Evolutionary conservation across 345 rosid genomes (phyloP), one percentile per base, ranked within the genome.

Genomic region (Hibiscus tridactylites): DNA sequence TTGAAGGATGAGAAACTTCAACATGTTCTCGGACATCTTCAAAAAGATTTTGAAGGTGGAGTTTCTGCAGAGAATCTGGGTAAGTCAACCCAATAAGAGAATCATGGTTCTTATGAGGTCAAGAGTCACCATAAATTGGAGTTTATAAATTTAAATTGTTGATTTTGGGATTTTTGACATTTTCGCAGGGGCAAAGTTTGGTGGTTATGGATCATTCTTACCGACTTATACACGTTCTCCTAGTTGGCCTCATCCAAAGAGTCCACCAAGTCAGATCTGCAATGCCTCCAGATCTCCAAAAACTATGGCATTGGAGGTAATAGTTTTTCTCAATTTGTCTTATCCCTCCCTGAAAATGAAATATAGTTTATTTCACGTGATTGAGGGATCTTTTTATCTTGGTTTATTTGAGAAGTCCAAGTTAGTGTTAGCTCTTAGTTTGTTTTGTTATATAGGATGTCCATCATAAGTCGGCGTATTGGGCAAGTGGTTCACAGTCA

Each of bases 121-220:
- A 77, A 63, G 74, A 77, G 58, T 65, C 73, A 58, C 65, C 76
- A 31, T 67, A 71, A 62, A 57, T 74, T 77, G 81, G 73, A 74
- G 72, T 68, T 65, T 66, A 72, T 75, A 24, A 64, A 65, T 65
- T 54, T 62, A 69, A 67, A 76, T 79, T 78, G 61, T 74, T 77
- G 65, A 54, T 52, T 71, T 81, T 19, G 71, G 52, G 54, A 24
- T 39, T 54, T 65, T 83, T 72, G 66, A 72, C 72, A 65, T 83
- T 42, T 71, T 75, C 76, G 70, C 88, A 96, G 99, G 99, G 74
- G 83, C 99, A 47, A 92, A 88, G 78, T 92, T 76, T 88, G 99
- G 98, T 79, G 97, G 96, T 53, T 96, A 96, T 77, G 99, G 99
- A 80, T 96, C 99, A 33, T 96, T 96, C 83, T 84, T 96, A 75